phyloP scores from a whole-genome alignment of 495 filamentous ascomycete genomes.

The Aspergillus carlsbadensis region DNA sequence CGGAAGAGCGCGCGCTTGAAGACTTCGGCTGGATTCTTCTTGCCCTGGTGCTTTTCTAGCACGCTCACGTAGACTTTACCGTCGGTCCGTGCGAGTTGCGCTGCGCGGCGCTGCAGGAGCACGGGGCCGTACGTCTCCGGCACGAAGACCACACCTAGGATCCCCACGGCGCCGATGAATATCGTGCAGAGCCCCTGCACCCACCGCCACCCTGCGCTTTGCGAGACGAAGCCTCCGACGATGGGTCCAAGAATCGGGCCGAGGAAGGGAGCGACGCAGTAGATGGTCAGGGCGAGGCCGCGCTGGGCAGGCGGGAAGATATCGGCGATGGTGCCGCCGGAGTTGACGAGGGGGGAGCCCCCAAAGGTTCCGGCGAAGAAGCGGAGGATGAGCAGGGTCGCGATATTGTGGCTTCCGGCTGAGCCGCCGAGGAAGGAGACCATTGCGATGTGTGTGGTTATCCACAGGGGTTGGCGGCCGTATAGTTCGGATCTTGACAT shows the following conservation, averaged over 20 bases:
- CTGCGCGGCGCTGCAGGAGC: conserved; percentile 53
- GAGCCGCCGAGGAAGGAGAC: conserved; percentile 68
- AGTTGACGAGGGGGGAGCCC: conserved; percentile 68
- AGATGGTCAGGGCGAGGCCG: conserved; percentile 62
- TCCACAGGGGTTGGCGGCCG: conserved; percentile 68
- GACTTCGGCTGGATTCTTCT: conserved; percentile 28
- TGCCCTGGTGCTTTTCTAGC: conserved; percentile 45
- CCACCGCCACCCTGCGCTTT: conserved; percentile 64
- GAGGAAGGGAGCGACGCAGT: conserved; percentile 58
- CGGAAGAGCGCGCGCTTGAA: conserved; percentile 47
- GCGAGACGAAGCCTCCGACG: conserved; percentile 60
- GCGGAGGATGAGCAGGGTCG: conserved; percentile 67
- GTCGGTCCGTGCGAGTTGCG: conserved; percentile 47
- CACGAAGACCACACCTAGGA: conserved; percentile 47
- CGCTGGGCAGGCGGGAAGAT: conserved; percentile 64
- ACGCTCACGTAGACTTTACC: conserved; percentile 56
- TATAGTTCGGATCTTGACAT: conserved; percentile 53
- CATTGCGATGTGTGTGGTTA: conserved; percentile 59
- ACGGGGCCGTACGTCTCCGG: conserved; percentile 64
- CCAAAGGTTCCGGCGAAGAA: conserved; percentile 79
- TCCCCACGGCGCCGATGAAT: conserved; percentile 55
- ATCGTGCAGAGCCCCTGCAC: conserved; percentile 56
- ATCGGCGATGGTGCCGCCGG: conserved; percentile 74
- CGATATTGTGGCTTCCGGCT: conserved; percentile 59
- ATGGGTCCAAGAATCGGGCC: conserved; percentile 61